phyloP scores from a whole-genome alignment of 139 green algal genomes.

The Auxenochlorella pyrenoidosa region DNA sequence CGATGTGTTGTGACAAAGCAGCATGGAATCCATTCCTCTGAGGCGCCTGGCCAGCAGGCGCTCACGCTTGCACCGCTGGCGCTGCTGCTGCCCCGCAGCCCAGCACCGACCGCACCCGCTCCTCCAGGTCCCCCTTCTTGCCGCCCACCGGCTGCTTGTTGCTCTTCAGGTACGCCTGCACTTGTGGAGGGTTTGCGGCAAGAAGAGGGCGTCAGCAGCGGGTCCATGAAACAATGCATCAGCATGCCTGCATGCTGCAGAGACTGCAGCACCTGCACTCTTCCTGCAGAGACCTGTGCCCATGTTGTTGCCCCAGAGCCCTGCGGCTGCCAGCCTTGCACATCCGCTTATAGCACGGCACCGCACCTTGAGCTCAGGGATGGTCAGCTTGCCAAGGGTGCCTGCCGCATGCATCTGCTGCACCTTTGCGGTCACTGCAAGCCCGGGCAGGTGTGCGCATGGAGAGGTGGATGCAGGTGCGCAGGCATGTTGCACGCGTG shows the following conservation, averaged over 20 bases:
- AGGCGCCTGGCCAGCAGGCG: background rate
- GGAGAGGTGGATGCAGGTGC: too few species aligned
- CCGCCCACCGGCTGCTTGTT: slow-evolving; percentile 63
- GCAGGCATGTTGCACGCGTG: too few species aligned
- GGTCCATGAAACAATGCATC: too few species aligned
- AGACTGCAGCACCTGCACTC: too few species aligned
- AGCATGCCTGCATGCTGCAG: too few species aligned
- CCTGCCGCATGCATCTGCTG: slow-evolving; percentile 21
- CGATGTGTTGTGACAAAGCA: too few species aligned
- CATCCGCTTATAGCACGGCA: too few species aligned
- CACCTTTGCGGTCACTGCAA: slow-evolving; percentile 30
- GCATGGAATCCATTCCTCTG: background rate
- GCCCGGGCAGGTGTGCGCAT: background rate
- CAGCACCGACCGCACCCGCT: slow-evolving; percentile 49
- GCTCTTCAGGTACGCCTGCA: slow-evolving; percentile 45
- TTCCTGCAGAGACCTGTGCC: too few species aligned
- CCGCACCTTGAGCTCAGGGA: slow-evolving; percentile 67
- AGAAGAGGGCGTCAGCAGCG: too few species aligned
- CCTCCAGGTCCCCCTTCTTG: slow-evolving; percentile 75
- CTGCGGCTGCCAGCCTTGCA: too few species aligned
- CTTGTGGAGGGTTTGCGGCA: background rate
- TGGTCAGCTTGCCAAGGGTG: slow-evolving; percentile 52
- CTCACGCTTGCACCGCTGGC: background rate
- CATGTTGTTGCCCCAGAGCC: too few species aligned
- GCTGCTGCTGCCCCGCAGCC: background rate